A percentile compares a stretch with the other conserved stretches of the same genome.
phyloP scores from a whole-genome alignment of 306 rosid species.

The Quercus aquifolioides region DNA sequence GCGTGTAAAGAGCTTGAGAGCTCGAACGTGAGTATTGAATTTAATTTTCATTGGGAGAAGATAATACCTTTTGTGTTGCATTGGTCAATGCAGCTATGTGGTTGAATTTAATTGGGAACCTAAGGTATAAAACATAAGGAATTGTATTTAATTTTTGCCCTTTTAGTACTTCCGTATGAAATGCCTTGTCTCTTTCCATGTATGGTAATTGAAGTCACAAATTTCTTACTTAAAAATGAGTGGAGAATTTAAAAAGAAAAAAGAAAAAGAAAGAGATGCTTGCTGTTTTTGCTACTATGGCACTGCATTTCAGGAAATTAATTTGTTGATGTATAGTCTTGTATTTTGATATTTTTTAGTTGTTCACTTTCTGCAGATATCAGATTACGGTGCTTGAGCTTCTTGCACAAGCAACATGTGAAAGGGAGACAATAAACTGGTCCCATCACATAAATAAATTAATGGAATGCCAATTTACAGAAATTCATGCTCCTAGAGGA shows the following conservation, averaged over 20 bases:
- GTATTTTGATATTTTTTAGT: too few species aligned
- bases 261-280: neutral
- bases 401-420: conserved; percentile 43
- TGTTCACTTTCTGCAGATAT: conserved; percentile 54
- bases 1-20: too few species aligned
- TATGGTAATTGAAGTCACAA: neutral
- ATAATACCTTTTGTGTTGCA: too few species aligned
- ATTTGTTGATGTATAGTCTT: neutral
- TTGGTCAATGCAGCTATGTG: too few species aligned
- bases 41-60: too few species aligned
- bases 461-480: conserved; percentile 58
- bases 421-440: conserved; percentile 48
- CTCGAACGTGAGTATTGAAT: too few species aligned
- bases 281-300: neutral
- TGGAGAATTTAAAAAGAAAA: neutral
- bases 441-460: conserved; percentile 38
- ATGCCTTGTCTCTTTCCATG: neutral
- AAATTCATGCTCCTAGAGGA: conserved; percentile 77
- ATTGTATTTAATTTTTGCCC: too few species aligned
- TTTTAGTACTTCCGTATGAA: neutral
- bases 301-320: neutral
- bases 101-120: too few species aligned
- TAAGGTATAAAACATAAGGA: too few species aligned
- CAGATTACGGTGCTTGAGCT: conserved; percentile 76
- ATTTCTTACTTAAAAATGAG: neutral